Evolutionary conservation across 495 filamentous ascomycete genomes (phyloP).

Genomic region (Hyaloscypha bicolor): DNA sequence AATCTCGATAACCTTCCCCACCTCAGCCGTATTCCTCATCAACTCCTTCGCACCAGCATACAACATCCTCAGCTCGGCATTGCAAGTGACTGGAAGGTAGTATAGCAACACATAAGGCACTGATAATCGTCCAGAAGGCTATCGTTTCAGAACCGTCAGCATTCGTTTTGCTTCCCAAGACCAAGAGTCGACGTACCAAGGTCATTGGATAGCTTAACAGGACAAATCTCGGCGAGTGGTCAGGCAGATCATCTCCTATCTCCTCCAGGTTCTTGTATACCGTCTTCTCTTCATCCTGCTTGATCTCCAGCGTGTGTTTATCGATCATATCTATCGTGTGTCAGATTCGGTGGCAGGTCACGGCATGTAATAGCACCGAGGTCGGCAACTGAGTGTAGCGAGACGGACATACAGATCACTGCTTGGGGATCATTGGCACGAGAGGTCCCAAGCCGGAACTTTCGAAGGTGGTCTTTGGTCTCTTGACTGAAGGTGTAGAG

Average conservation of each 20-base stretch:
- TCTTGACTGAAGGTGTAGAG: constrained; percentile 92
- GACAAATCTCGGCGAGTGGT: constrained; percentile 85
- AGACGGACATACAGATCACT: constrained; percentile 80
- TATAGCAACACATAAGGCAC: constrained; percentile 92
- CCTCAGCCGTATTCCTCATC: constrained; percentile 88
- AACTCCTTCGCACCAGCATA: constrained; percentile 95
- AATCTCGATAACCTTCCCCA: constrained; percentile 78
- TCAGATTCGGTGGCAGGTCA: constrained; percentile 16
- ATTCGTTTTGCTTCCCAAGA: background rate
- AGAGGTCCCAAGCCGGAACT: constrained; percentile 90
- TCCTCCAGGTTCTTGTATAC: constrained; percentile 79
- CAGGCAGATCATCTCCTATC: constrained; percentile 87
- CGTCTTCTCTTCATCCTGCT: constrained; percentile 66
- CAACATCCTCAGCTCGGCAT: constrained; percentile 81
- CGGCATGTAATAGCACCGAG: background rate
- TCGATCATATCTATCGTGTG: constrained; percentile 72
- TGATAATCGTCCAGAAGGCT: constrained; percentile 38
- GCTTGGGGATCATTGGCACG: constrained; percentile 86
- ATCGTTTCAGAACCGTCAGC: constrained; percentile 3
- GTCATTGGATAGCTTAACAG: constrained; percentile 89
- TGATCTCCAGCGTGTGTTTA: constrained; percentile 83
- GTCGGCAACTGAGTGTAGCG: constrained; percentile 13
- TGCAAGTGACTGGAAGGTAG: constrained; percentile 89
- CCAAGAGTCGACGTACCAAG: constrained; percentile 53
- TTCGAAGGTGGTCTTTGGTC: constrained; percentile 82